Evolutionary conservation across 768 basidiomycete species (phyloP).

Genomic region (Podaxis mareebaensis): DNA sequence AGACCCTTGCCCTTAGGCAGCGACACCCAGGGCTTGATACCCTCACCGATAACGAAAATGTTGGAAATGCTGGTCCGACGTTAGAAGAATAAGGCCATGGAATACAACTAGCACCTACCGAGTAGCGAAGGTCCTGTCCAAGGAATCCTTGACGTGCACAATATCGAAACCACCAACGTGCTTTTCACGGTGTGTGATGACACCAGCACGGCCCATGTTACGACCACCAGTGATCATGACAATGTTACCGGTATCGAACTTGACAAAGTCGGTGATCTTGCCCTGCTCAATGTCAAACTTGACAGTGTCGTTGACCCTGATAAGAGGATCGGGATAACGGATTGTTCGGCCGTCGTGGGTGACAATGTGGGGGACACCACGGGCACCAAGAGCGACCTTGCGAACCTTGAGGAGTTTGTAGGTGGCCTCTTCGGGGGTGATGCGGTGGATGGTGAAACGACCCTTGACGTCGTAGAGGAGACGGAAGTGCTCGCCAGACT

Average conservation of each 20-base stretch:
- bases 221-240: slow-evolving; percentile 98
- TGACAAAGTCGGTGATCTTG: slow-evolving; percentile 91
- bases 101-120: slow-evolving; percentile 56
- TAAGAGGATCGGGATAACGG: slow-evolving; percentile 96
- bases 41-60: slow-evolving; percentile 98
- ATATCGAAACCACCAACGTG: slow-evolving; percentile 99
- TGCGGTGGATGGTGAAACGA: slow-evolving; percentile 99
- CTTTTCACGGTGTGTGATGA: slow-evolving; percentile 95
- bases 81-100: not conserved
- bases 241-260: slow-evolving; percentile 97
- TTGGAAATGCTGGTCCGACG: slow-evolving; percentile 73
- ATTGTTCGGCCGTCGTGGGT: slow-evolving; percentile 99
- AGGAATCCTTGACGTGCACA: slow-evolving; percentile 93
- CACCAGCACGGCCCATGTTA: slow-evolving; percentile 98
- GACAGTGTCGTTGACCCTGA: slow-evolving; percentile 96
- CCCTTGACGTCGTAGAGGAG: slow-evolving; percentile 99
- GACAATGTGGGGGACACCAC: slow-evolving; percentile 95
- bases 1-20: slow-evolving; percentile 97
- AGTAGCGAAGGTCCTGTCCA: slow-evolving; percentile 96
- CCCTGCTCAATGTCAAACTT: slow-evolving; percentile 94
- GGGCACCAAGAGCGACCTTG: slow-evolving; percentile 86
- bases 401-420: slow-evolving; percentile 97
- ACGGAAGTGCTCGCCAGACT: slow-evolving; percentile 99
- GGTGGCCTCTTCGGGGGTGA: slow-evolving; percentile 93
- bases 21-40: slow-evolving; percentile 94